Conservation (phyloP, 768 basidiomycete species). For the Boletus eberwhitei region DNA sequence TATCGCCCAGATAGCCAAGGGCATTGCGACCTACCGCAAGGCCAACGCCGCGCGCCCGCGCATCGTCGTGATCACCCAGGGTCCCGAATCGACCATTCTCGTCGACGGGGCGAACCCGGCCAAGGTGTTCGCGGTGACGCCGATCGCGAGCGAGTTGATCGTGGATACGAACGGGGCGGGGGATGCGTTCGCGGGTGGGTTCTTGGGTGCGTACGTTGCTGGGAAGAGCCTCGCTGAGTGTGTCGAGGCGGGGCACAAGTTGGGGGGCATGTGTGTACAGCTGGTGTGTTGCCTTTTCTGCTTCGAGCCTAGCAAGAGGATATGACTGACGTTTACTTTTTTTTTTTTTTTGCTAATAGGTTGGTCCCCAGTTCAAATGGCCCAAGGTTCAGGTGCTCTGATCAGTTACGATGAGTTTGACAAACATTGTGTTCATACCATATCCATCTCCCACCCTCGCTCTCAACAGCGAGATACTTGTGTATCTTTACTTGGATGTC, state of each 20-base stretch:
- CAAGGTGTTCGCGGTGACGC: constrained; percentile 56
- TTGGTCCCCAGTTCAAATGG: constrained; percentile 56
- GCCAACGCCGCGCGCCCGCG: constrained; percentile 80
- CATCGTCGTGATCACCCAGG: constrained; percentile 88
- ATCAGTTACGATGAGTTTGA: neutral
- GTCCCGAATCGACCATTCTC: constrained; percentile 72
- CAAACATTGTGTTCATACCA: neutral
- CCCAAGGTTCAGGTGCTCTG: constrained; percentile 51
- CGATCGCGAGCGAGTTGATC: constrained; percentile 60
- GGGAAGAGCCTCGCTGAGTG: constrained; percentile 77
- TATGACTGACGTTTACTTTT: neutral
- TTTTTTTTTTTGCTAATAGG: constrained; percentile 27
- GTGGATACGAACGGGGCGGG: constrained; percentile 99
- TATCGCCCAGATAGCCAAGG: constrained; percentile 63
- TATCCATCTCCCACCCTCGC: constrained; percentile 22
- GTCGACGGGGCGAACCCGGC: constrained; percentile 58
- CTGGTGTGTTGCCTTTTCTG: constrained; percentile 45
- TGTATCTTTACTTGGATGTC: constrained; percentile 27
- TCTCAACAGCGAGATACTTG: constrained; percentile 36
- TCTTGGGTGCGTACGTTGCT: constrained; percentile 78
- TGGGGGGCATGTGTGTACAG: constrained; percentile 83
- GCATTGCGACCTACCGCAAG: constrained; percentile 76
- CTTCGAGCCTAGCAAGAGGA: too few species aligned
- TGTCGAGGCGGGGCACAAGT: constrained; percentile 81
- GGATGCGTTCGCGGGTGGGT: constrained; percentile 95